Percentiles rank a stretch among this genome's conserved stretches.
phyloP scores from a whole-genome alignment of 2,329 filamentous ascomycete species.

The Aspergillus sojae region DNA sequence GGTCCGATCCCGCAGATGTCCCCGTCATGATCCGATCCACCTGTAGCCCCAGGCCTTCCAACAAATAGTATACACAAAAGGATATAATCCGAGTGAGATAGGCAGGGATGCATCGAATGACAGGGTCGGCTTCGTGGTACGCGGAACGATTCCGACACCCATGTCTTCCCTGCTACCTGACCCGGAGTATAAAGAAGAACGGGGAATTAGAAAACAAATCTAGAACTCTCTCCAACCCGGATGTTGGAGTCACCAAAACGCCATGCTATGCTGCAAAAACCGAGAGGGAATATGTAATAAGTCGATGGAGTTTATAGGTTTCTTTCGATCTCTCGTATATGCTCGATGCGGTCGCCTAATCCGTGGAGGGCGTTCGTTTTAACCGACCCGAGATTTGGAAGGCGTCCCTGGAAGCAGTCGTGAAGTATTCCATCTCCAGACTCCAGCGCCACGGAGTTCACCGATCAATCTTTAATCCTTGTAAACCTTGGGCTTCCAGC shows the following conservation, averaged over 20 bases:
- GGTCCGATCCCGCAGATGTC: background rate
- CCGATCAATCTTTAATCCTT: slow-evolving; percentile 67
- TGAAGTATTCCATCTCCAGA: background rate
- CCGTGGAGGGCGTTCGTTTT: background rate
- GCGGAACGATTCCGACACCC: background rate
- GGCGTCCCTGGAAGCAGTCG: background rate
- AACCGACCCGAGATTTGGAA: background rate
- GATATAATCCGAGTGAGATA: slow-evolving; percentile 3
- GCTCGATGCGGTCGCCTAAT: background rate
- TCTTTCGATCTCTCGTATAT: background rate
- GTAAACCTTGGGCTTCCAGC: slow-evolving; percentile 94
- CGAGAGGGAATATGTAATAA: slow-evolving; percentile 16
- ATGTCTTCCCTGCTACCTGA: background rate
- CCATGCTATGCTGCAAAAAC: slow-evolving; percentile 45
- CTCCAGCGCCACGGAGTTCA: background rate
- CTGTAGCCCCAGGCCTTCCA: background rate
- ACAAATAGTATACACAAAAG: slow-evolving; percentile 14
- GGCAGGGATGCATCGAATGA: background rate
- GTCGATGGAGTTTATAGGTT: background rate
- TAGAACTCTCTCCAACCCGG: slow-evolving; percentile 21
- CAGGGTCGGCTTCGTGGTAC: background rate
- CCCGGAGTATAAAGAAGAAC: slow-evolving; percentile 2
- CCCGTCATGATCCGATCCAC: background rate
- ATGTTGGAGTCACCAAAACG: slow-evolving; percentile 37
- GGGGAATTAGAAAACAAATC: slow-evolving; percentile 21